These are phyloP conservation scores for Cercospora beticola DNA, from an alignment of 2,329 filamentous ascomycete genomes.

Conservation along the genomic window DNA sequence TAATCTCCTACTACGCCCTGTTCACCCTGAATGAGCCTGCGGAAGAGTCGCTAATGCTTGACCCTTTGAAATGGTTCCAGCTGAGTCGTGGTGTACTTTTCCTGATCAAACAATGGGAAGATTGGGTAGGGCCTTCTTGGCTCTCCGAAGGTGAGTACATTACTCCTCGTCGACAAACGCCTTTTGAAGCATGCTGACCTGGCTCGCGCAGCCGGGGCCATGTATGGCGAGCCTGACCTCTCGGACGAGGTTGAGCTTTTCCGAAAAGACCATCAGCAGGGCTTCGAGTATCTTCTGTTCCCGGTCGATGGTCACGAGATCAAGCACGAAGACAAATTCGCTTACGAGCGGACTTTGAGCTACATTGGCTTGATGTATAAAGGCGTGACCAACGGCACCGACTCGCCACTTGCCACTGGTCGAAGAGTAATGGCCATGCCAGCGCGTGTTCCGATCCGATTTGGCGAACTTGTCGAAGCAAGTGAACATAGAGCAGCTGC, in stretches of 20 bases:
- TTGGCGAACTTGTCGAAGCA: conserved; percentile 25
- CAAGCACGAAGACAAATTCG: conserved; percentile 21
- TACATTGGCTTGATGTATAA: conserved; percentile 32
- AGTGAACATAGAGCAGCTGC: conserved; percentile 26
- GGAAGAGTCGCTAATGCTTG: conserved; percentile 16
- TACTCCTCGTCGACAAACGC: not conserved
- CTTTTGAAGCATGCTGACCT: not conserved
- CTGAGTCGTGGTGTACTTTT: conserved; percentile 23
- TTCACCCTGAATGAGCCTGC: conserved; percentile 25
- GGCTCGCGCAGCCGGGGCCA: conserved; percentile 13
- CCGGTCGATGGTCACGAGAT: conserved; percentile 22
- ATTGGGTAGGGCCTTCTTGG: conserved; percentile 17
- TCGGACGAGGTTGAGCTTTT: conserved; percentile 20
- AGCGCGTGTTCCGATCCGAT: conserved; percentile 21
- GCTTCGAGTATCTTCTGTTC: conserved; percentile 22
- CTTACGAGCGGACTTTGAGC: conserved; percentile 27
- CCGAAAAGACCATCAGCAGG: conserved; percentile 12
- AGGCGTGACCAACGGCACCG: conserved; percentile 20
- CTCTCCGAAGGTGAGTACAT: conserved; percentile 15
- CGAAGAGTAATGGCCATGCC: conserved; percentile 29
- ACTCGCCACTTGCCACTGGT: conserved; percentile 22
- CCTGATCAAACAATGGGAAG: conserved; percentile 19
- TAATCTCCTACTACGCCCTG: conserved; percentile 27
- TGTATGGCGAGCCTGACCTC: conserved; percentile 25
- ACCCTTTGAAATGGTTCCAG: conserved; percentile 27